Conservation (phyloP, 208 protist genomes). For the Acanthamoeba divionensis region DNA sequence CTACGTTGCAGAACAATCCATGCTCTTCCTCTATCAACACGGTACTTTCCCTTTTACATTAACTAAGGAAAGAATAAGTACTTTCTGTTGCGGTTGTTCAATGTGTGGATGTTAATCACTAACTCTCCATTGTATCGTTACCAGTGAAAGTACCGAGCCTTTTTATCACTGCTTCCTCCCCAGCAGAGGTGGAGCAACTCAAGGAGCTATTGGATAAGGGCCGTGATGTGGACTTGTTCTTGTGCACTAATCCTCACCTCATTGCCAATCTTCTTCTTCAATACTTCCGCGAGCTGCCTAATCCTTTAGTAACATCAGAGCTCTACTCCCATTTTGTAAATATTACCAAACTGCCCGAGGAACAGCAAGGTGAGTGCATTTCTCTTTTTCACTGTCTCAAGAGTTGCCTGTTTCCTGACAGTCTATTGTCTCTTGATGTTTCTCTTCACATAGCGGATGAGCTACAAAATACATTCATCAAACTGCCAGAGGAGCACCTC, state of each 20-base stretch:
- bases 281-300: conserved; percentile 5
- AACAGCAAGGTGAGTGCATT: neutral
- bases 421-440: neutral
- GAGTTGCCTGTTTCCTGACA: neutral
- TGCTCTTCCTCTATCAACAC: neutral
- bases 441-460: neutral
- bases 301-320: neutral
- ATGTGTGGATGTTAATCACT: neutral
- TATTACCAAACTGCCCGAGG: neutral
- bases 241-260: conserved; percentile 15
- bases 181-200: neutral
- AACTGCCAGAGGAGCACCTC: neutral
- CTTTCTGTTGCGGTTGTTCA: neutral
- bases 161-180: neutral
- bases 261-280: neutral
- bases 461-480: neutral
- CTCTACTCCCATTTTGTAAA: neutral
- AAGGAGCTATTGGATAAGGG: conserved; percentile 11
- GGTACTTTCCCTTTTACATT: neutral
- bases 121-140: neutral
- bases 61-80: no score
- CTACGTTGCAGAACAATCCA: conserved; percentile 22
- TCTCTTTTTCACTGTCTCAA: neutral
- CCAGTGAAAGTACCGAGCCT: neutral
- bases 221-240: neutral